Percentiles rank a stretch among this genome's conserved stretches.
Conservation (phyloP, 2,329 filamentous ascomycete species). For the Zymoseptoria pseudotritici region DNA sequence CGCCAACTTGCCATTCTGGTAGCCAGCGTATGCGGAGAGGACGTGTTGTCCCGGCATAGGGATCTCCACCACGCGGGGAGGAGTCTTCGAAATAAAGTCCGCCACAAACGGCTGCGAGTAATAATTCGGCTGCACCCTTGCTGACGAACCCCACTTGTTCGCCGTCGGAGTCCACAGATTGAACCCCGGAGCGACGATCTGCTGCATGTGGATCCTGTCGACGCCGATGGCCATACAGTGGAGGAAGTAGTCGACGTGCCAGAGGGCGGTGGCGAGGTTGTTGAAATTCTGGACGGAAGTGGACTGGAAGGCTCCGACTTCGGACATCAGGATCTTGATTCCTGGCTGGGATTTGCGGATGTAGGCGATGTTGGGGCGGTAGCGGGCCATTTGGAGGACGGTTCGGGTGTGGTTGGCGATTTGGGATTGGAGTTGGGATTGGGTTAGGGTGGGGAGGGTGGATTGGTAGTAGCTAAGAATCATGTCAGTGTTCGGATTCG, state of each 20-base stretch:
- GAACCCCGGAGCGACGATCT: slow-evolving; percentile 4
- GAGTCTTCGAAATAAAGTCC: slow-evolving; percentile 5
- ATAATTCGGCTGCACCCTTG: slow-evolving; percentile 3
- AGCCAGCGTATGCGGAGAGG: slow-evolving; percentile 3
- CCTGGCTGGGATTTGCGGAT: neutral
- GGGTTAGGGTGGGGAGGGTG: neutral
- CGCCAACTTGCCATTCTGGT: neutral
- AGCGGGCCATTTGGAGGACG: slow-evolving; percentile 1
- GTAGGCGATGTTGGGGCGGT: slow-evolving; percentile 1
- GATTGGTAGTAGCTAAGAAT: slow-evolving; percentile 4
- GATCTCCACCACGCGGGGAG: neutral
- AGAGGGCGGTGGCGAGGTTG: slow-evolving; percentile 7
- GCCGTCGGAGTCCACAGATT: slow-evolving; percentile 6
- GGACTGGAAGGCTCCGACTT: slow-evolving; percentile 3
- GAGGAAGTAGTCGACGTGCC: slow-evolving; percentile 5
- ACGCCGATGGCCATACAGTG: slow-evolving; percentile 6
- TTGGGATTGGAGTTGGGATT: slow-evolving; percentile 1
- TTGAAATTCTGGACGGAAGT: slow-evolving; percentile 2
- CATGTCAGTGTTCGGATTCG: neutral
- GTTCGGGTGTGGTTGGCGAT: slow-evolving; percentile 6
- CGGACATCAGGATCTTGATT: slow-evolving; percentile 3
- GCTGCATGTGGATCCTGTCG: slow-evolving; percentile 4
- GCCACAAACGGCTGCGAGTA: slow-evolving; percentile 6
- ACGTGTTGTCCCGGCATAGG: neutral
- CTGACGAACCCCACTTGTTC: neutral